A percentile compares a stretch with the other conserved stretches of the same genome.
Evolutionary conservation across 2,329 filamentous ascomycete genomes (phyloP).

Genomic region (Cercospora sp.): DNA sequence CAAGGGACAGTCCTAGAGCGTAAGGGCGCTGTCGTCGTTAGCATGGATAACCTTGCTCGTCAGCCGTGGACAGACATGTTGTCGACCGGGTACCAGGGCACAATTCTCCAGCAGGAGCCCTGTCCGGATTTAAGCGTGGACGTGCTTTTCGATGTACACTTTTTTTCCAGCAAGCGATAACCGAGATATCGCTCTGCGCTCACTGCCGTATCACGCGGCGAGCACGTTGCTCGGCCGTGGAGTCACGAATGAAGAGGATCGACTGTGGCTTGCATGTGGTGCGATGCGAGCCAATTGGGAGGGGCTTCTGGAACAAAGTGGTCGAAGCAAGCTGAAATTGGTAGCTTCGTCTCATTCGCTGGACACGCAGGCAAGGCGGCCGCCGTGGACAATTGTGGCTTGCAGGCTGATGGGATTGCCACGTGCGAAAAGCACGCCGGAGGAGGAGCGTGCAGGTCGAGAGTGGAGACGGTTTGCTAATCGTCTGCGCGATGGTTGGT

Average conservation of each 20-base stretch:
- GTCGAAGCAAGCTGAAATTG: not conserved
- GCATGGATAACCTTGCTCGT: not conserved
- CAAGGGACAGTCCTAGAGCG: not conserved
- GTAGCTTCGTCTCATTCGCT: constrained; percentile 3
- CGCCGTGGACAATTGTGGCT: constrained; percentile 5
- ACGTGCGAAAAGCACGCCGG: constrained; percentile 1
- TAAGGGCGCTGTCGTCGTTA: not conserved
- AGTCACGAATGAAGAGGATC: not conserved
- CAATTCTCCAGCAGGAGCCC: not conserved
- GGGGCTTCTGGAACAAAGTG: constrained; percentile 8
- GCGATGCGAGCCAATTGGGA: not conserved
- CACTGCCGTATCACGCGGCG: not conserved
- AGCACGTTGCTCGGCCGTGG: not conserved
- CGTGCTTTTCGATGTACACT: not conserved
- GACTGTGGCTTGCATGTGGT: constrained; percentile 9
- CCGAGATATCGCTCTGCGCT: not conserved
- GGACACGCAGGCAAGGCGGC: not conserved
- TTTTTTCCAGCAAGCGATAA: not conserved
- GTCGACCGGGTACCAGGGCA: not conserved
- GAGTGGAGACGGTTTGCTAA: constrained; percentile 2
- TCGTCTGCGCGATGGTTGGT: not conserved
- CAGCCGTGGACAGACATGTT: not conserved
- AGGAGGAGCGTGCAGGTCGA: not conserved
- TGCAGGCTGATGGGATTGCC: constrained; percentile 8
- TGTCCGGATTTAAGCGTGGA: not conserved